phyloP scores from a whole-genome alignment of 1,284 basidiomycete genomes.

The Pyrrhoderma noxium region DNA sequence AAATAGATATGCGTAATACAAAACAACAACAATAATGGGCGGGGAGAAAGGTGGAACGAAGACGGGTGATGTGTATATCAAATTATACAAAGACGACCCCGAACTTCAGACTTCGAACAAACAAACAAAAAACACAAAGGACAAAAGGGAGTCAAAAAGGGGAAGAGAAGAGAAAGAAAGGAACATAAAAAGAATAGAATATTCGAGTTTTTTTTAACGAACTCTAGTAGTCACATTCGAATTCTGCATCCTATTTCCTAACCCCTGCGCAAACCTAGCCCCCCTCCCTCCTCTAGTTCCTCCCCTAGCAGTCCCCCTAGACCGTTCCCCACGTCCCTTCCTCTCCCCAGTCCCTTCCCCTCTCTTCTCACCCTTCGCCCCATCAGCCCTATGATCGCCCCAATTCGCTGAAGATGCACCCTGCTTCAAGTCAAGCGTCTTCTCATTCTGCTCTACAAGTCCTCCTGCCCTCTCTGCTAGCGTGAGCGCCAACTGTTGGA shows the following conservation, averaged over 20 bases:
- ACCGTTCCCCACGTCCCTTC: conserved; percentile 60
- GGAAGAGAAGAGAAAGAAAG: too few species aligned
- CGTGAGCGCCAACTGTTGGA: conserved; percentile 84
- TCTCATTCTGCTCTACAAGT: conserved; percentile 95
- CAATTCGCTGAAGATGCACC: conserved; percentile 53
- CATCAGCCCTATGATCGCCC: conserved; percentile 57
- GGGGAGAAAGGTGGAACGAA: too few species aligned
- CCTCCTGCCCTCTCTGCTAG: conserved; percentile 84
- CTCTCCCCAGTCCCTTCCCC: conserved; percentile 71
- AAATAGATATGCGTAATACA: neutral
- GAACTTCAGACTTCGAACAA: too few species aligned
- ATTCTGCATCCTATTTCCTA: conserved; percentile 68
- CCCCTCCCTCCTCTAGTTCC: conserved; percentile 61
- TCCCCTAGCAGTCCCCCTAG: conserved; percentile 51
- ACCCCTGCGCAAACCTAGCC: conserved; percentile 68
- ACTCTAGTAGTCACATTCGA: conserved; percentile 13
- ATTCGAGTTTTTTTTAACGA: too few species aligned
- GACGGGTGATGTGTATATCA: too few species aligned
- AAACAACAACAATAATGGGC: neutral
- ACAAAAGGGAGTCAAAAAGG: neutral
- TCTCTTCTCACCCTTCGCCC: conserved; percentile 68
- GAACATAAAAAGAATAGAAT: too few species aligned
- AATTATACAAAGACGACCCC: too few species aligned
- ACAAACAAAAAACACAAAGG: too few species aligned
- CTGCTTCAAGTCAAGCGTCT: conserved; percentile 85